phyloP scores from a whole-genome alignment of 2,329 filamentous ascomycete species.

The Aspergillus sp. region DNA sequence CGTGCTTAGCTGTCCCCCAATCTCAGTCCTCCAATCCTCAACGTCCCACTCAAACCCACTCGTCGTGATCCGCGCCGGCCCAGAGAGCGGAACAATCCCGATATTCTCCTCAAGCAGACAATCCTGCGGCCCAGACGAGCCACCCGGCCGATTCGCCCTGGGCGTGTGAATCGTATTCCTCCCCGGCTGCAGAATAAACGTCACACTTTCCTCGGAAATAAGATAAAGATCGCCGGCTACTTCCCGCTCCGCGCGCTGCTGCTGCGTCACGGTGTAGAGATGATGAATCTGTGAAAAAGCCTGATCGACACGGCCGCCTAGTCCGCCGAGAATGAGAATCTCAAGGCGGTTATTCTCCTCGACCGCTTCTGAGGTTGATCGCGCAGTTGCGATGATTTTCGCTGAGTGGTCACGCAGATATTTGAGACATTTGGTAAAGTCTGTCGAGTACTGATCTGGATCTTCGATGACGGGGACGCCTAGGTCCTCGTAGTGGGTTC shows the following conservation, averaged over 20 bases:
- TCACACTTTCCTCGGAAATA: slow-evolving; percentile 74
- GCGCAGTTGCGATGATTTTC: slow-evolving; percentile 20
- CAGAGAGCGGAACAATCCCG: slow-evolving; percentile 79
- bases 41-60: slow-evolving; percentile 90
- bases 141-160: slow-evolving; percentile 23
- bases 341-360: slow-evolving; percentile 39
- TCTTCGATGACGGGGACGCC: slow-evolving; percentile 63
- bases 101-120: slow-evolving; percentile 60
- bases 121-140: not conserved
- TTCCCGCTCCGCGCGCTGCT: slow-evolving; percentile 18
- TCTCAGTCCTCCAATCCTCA: slow-evolving; percentile 68
- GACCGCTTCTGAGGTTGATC: slow-evolving; percentile 2
- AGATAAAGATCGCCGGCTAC: slow-evolving; percentile 64
- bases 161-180: slow-evolving; percentile 65
- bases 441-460: slow-evolving; percentile 79
- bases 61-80: slow-evolving; percentile 73
- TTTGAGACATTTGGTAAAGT: slow-evolving; percentile 78
- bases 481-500: slow-evolving; percentile 60
- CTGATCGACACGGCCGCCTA: slow-evolving; percentile 89
- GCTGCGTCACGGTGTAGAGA: slow-evolving; percentile 54
- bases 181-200: slow-evolving; percentile 70
- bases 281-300: slow-evolving; percentile 86
- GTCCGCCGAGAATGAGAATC: slow-evolving; percentile 76
- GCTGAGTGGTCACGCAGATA: slow-evolving; percentile 46
- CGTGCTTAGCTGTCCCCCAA: slow-evolving; percentile 70